These are phyloP conservation scores for Pseudogymnoascus sp. DNA, from an alignment of 2,329 filamentous ascomycete genomes.

Conservation along the genomic window DNA sequence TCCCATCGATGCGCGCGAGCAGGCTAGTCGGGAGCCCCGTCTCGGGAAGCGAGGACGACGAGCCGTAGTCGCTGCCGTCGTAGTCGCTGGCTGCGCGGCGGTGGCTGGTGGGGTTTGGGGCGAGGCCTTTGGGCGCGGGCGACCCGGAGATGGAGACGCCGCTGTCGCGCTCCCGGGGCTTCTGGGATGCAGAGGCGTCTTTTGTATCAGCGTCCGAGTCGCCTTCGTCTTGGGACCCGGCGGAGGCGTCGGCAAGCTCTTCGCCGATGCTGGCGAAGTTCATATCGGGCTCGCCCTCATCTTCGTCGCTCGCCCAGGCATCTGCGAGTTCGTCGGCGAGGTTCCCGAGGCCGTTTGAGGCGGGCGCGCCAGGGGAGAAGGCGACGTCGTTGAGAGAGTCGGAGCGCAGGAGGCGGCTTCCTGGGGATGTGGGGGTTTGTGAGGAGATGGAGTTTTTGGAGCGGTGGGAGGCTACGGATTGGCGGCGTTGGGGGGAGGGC, in stretches of 20 bases:
- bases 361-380: constrained; percentile 31
- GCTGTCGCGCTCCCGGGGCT: constrained; percentile 23
- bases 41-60: constrained; percentile 61
- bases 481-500: background rate
- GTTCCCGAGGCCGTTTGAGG: constrained; percentile 60
- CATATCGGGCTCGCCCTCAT: constrained; percentile 45
- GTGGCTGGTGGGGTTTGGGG: constrained; percentile 29
- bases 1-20: constrained; percentile 62
- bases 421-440: background rate
- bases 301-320: constrained; percentile 59
- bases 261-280: constrained; percentile 22
- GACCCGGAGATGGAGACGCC: constrained; percentile 27
- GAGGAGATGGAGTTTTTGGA: background rate
- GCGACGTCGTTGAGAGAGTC: constrained; percentile 24
- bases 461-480: background rate
- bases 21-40: constrained; percentile 61
- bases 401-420: constrained; percentile 13
- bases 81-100: constrained; percentile 52
- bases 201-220: background rate
- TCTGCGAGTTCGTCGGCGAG: constrained; percentile 75
- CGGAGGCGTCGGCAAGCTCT: constrained; percentile 14
- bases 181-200: background rate
- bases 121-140: constrained; percentile 10
- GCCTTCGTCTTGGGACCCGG: background rate
- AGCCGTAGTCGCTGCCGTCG: constrained; percentile 68